Base-by-base conservation (phyloP, 1,284 basidiomycete genomes). In the Apiotrichum brassicae region DNA sequence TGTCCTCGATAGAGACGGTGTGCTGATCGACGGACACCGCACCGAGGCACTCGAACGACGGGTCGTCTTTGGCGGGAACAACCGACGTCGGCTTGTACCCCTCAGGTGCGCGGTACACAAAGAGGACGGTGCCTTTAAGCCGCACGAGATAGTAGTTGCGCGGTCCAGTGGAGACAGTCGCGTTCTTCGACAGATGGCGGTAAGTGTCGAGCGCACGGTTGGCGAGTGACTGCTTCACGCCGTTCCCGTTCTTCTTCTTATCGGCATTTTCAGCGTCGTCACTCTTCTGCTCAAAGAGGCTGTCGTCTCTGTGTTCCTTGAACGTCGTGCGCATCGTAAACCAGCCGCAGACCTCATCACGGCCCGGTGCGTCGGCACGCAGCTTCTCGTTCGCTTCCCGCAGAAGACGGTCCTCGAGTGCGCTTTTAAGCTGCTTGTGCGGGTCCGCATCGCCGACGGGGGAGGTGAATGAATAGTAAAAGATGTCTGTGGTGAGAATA, bases 121-220 rank as follows among this genome's bases (percentile, higher is more conserved):
- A 95, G 20, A 97, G 76, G 30, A 92, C 83, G 60, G 81, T 84
- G 38, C 87, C 87, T 77, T 93, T 94, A 64, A 95, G 78, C 3
- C 84, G 86, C 47, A 84, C 84, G 70, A 84, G 93, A 82, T 86
- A 94, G 78, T 80, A 84, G 68, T 94, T 87, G 16, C 88, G 87
- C 33, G 84, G 78, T n/a, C 42, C 41, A 24, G 19, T 6, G 16
- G 32, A 24, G 16, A 19, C 24, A 1, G 16, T 14, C 14, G 33
- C 78, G 59, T 84, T 85, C 12, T 85, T 83, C 11, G 49, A 25
- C 14, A 51, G 22, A 9, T 32, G 35, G 30, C 53, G 53, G 35
- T 51, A 51, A 2, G 43, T 45, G 24, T 51, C 46, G 11, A 49
- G 39, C 3, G 48, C 40, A 13, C 53, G 49, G n/a, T 32, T 42